A percentile compares a stretch with the other conserved stretches of the same genome.
Conservation (phyloP, 1,139 yeast species). For the Yamadazyma friedrichii region DNA sequence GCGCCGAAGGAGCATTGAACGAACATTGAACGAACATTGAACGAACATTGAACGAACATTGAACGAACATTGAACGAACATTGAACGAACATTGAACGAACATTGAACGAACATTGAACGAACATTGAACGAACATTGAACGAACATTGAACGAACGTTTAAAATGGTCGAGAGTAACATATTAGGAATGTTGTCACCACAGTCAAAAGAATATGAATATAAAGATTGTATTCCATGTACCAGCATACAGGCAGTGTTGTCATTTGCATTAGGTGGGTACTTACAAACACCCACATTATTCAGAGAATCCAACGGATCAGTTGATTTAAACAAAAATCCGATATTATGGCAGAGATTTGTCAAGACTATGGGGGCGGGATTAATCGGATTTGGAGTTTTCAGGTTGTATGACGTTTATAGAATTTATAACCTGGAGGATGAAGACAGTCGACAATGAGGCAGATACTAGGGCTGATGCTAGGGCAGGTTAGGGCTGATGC, state of each 20-base stretch:
- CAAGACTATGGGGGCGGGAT: slow-evolving; percentile 30
- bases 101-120: too few species aligned
- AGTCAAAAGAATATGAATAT: slow-evolving; percentile 3
- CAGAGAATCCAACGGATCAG: slow-evolving; percentile 29
- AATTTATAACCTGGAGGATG: neutral
- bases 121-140: too few species aligned
- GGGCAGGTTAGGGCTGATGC: too few species aligned
- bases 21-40: too few species aligned
- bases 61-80: too few species aligned
- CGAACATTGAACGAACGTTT: too few species aligned
- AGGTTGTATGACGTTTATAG: slow-evolving; percentile 19
- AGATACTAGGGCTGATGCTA: too few species aligned
- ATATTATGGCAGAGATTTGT: slow-evolving; percentile 42
- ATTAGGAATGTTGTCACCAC: slow-evolving; percentile 25
- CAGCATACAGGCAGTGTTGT: slow-evolving; percentile 34
- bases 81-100: too few species aligned
- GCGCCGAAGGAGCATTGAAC: too few species aligned
- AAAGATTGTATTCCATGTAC: slow-evolving; percentile 40
- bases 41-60: too few species aligned
- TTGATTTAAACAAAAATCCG: slow-evolving; percentile 38
- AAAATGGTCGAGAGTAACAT: slow-evolving; percentile 23
- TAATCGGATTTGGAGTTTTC: slow-evolving; percentile 38
- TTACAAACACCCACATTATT: slow-evolving; percentile 31
- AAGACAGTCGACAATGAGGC: too few species aligned
- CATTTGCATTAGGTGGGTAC: slow-evolving; percentile 37